Evolutionary conservation across 73 alveolate species (phyloP), one percentile per base, ranked within the genome.

Genomic region (Uronychia setigera): DNA sequence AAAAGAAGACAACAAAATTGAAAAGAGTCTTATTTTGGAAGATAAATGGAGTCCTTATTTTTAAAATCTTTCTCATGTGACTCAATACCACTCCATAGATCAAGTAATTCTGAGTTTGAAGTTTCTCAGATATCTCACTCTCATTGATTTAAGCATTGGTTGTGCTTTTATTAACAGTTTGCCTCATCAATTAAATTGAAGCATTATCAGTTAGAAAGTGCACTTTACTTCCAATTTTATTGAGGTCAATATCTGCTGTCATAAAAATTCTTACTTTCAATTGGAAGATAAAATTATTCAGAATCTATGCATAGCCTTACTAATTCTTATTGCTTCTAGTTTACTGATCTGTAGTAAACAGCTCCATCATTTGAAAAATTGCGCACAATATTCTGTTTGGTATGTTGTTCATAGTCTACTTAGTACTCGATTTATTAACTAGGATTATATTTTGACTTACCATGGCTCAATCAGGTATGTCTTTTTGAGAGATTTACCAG

Each of bases 11-110:
- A 5, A 1, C 26, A 33, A 32, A 76, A 26, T 83, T 82, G 29
- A 83, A 29, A 25, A 29, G 82, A 25, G 91, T 29, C 33, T 76
- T 9, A 76, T 83, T 83, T 25, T 31, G 33, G 34, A 83, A 27
- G 59, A 76, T 35, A 34, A 59, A 83, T 11, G 84, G 85, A 0
- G 84, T 74, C 74, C 91, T 83, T 33, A 83, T 83, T 0, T 74
- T 83, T 0, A 83, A 59, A 25, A 83, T 34, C 76, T 83, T 83
- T 32, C 85, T 74, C 60, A 83, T 25, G 75, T 83, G 75, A 33
- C 58, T 58, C 80, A 83, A 34, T 14, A 57, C 75, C 29, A 83
- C 84, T 76, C 85, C 85, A 76, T 31, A 74, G 32, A 76, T n/a
- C 1, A 83, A 26, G 26, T 83, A 46, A 19, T 19, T 46, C 67